Percentiles rank a stretch among this genome's conserved stretches.
phyloP scores from a whole-genome alignment of 2,329 filamentous ascomycete genomes.

The Zymoseptoria brevis region DNA sequence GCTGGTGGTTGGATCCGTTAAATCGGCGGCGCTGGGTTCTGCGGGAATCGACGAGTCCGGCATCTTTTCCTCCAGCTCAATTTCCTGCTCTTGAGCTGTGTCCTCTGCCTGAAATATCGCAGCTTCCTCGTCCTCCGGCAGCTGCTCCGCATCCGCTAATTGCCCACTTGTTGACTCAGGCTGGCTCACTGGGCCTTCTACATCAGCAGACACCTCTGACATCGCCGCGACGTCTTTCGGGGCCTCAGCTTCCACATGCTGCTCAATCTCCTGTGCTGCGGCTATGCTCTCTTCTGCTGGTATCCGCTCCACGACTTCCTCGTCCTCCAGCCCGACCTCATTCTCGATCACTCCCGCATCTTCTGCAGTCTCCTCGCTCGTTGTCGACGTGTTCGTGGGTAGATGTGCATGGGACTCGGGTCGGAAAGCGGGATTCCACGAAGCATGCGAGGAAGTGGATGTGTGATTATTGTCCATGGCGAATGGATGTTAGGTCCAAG shows the following conservation, averaged over 20 bases:
- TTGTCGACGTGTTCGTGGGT: background rate
- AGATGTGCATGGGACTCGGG: constrained; percentile 16
- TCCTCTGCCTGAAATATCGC: constrained; percentile 19
- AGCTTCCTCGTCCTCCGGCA: constrained; percentile 16
- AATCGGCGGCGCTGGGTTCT: background rate
- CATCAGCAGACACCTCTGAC: constrained; percentile 9
- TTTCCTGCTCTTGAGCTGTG: constrained; percentile 17
- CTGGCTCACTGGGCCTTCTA: constrained; percentile 7
- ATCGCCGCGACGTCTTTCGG: constrained; percentile 8
- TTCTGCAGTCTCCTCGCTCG: background rate
- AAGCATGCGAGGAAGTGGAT: constrained; percentile 19
- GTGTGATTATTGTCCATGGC: background rate
- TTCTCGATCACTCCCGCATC: background rate
- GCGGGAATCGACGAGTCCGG: background rate
- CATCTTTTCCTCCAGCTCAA: constrained; percentile 16
- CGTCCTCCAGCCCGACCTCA: background rate
- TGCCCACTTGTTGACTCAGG: constrained; percentile 3
- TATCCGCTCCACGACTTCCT: background rate
- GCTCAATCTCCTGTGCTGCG: constrained; percentile 8
- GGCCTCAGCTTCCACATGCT: constrained; percentile 1
- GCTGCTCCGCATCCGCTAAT: background rate
- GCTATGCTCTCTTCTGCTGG: constrained; percentile 9
- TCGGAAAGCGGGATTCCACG: constrained; percentile 51
- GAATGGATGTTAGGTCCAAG: background rate
- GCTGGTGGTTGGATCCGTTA: background rate